These are phyloP conservation scores for Garcia nutans DNA, from an alignment of 345 rosid species.

Conservation along the genomic window DNA sequence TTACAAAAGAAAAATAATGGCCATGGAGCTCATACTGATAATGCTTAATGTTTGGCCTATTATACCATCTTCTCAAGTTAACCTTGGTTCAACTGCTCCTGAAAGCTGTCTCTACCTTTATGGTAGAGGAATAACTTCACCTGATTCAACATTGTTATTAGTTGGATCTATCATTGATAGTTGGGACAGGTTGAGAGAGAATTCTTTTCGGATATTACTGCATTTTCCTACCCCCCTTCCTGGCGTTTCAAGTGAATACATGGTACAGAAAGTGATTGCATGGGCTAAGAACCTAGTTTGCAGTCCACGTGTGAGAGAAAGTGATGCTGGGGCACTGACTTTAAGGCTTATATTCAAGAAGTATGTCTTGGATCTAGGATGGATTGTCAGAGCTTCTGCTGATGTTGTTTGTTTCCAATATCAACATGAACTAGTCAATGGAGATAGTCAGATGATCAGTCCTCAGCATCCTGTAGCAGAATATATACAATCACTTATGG, in stretches of 20 bases:
- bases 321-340: constrained; percentile 91
- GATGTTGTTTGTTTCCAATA: constrained; percentile 47
- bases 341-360: constrained; percentile 81
- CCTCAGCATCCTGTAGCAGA: constrained; percentile 58
- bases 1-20: constrained; percentile 92
- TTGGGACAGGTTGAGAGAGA: constrained; percentile 94
- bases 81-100: constrained; percentile 30
- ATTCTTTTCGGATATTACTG: constrained; percentile 81
- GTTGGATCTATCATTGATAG: constrained; percentile 94
- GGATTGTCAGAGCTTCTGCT: constrained; percentile 62
- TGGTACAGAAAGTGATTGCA: constrained; percentile 59
- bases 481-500: constrained; percentile 65
- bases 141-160: constrained; percentile 68
- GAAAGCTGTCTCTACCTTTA: constrained; percentile 64
- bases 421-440: constrained; percentile 36
- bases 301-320: constrained; percentile 97
- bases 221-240: constrained; percentile 92
- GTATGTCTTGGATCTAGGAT: constrained; percentile 83
- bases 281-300: constrained; percentile 90
- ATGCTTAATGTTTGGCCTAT: constrained; percentile 87
- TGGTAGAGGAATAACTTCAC: constrained; percentile 59
- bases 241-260: constrained; percentile 68
- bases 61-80: constrained; percentile 45
- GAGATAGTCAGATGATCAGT: constrained; percentile 28
- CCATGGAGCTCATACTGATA: constrained; percentile 78